Conservation (phyloP, 352 stramenopile genomes). For the Lagenidium giganteum region DNA sequence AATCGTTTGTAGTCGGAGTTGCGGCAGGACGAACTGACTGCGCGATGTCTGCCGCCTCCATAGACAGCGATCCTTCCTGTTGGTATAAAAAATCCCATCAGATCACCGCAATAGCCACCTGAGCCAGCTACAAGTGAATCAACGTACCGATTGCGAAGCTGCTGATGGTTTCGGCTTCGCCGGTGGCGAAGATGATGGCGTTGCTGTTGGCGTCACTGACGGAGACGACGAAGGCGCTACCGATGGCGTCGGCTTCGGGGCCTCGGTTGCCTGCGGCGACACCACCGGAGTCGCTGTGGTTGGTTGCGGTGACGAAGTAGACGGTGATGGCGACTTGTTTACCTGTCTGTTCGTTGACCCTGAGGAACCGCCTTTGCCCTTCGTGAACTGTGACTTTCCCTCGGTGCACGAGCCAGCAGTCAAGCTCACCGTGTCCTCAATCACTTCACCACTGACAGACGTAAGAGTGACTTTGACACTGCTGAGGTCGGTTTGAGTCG, state of each 20-base stretch:
- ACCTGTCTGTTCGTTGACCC: too few species aligned
- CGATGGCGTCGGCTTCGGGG: neutral
- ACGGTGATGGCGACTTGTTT: neutral
- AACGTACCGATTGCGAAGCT: neutral
- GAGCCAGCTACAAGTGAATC: too few species aligned
- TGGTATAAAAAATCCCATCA: too few species aligned
- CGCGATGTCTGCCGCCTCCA: too few species aligned
- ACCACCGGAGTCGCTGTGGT: conserved; percentile 3
- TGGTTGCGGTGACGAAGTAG: neutral
- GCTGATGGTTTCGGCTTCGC: neutral
- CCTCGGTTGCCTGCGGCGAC: neutral
- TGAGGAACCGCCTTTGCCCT: too few species aligned
- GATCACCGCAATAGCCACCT: too few species aligned
- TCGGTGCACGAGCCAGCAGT: conserved; percentile 26
- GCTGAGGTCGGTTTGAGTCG: conserved; percentile 22
- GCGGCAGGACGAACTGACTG: too few species aligned
- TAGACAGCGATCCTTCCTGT: too few species aligned
- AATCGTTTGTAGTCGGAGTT: too few species aligned
- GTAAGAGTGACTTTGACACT: conserved; percentile 27
- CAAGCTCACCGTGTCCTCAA: conserved; percentile 42
- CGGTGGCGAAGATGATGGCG: too few species aligned
- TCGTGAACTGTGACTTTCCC: conserved; percentile 24
- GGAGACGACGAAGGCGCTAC: neutral
- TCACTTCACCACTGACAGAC: conserved; percentile 28
- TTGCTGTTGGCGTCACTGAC: neutral